phyloP scores from a whole-genome alignment of 2,329 filamentous ascomycete genomes.

The Curvularia lunata region DNA sequence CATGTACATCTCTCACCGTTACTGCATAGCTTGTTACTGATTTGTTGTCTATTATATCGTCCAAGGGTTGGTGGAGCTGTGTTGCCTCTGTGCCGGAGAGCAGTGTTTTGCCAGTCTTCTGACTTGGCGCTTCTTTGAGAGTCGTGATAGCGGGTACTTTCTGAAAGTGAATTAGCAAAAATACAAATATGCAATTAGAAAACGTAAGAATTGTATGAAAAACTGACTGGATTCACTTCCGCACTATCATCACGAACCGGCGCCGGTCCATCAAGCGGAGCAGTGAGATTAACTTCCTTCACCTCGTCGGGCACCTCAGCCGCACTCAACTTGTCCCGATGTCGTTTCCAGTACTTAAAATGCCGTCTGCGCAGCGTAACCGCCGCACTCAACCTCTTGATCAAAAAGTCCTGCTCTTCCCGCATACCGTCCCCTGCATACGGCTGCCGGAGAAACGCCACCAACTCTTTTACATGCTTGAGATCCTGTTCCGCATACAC shows the following conservation, averaged over 20 bases:
- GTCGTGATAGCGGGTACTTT: conserved; percentile 7
- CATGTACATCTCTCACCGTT: conserved; percentile 44
- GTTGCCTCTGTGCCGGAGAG: conserved; percentile 49
- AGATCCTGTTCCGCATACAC: conserved; percentile 42
- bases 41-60: conserved; percentile 46
- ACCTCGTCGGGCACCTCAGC: conserved; percentile 34
- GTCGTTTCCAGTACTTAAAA: conserved; percentile 49
- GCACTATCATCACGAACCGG: conserved; percentile 22
- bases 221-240: conserved; percentile 12
- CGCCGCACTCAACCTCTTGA: conserved; percentile 35
- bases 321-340: conserved; percentile 43
- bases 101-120: conserved; percentile 43
- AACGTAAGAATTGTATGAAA: not conserved
- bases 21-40: conserved; percentile 48
- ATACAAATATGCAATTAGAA: not conserved
- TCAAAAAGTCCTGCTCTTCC: conserved; percentile 30
- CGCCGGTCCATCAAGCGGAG: conserved; percentile 9
- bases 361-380: conserved; percentile 47
- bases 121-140: conserved; percentile 33
- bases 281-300: not conserved
- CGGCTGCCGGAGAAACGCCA: conserved; percentile 31
- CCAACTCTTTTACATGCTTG: conserved; percentile 39
- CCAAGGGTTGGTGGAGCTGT: conserved; percentile 45
- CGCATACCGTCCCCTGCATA: conserved; percentile 14
- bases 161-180: not conserved